These are phyloP conservation scores for Thecamonas trahens DNA, from an alignment of 78 protist species.

Conservation along the genomic window DNA sequence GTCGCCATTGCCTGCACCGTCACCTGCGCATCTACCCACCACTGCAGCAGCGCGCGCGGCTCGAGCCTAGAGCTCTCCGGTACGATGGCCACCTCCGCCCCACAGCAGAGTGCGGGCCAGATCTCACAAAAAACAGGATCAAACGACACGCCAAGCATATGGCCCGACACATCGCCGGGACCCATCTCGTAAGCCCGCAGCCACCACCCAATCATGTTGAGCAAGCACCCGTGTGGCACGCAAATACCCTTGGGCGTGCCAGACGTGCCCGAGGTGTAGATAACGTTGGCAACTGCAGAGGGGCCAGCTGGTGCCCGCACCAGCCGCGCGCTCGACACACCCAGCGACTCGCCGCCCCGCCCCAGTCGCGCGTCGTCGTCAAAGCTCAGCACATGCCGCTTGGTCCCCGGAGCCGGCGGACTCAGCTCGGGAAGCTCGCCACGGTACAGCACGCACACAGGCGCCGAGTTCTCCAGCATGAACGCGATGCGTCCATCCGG, in stretches of 20 bases:
- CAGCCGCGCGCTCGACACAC: not conserved
- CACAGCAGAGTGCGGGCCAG: not conserved
- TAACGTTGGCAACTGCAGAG: too few relatives aligned
- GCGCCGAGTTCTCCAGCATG: constrained; percentile 8
- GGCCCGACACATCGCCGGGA: not conserved
- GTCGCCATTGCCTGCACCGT: not conserved
- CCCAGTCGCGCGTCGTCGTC: too few relatives aligned
- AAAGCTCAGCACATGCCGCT: not conserved
- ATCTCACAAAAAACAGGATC: not conserved
- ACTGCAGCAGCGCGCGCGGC: not conserved
- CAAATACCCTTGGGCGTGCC: constrained; percentile 6
- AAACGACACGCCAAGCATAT: not conserved
- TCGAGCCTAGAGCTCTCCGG: not conserved
- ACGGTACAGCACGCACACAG: not conserved
- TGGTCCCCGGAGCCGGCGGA: not conserved
- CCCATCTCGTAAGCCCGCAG: not conserved
- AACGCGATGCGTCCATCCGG: constrained; percentile 4
- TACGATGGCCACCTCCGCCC: not conserved
- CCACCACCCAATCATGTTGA: too few relatives aligned
- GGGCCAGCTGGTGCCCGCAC: not conserved
- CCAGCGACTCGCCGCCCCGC: too few relatives aligned
- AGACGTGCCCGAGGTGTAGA: constrained; percentile 25
- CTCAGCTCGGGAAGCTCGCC: not conserved
- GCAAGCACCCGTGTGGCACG: not conserved
- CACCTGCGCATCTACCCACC: not conserved